phyloP scores from a whole-genome alignment of 73 alveolate genomes.

The Tetrahymena thermophila region DNA sequence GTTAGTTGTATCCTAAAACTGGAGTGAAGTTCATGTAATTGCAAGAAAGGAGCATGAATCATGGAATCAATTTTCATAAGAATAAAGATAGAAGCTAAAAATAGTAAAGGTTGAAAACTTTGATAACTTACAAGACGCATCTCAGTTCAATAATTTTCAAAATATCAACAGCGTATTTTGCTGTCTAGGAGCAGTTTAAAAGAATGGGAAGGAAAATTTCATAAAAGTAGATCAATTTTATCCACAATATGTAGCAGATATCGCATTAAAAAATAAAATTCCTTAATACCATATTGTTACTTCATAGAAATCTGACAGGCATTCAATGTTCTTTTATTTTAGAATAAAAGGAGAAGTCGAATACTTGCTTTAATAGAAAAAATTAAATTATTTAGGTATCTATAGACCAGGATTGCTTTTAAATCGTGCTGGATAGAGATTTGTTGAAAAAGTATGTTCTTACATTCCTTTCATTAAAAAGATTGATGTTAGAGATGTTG shows the following conservation, averaged over 20 bases:
- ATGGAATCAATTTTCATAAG: neutral
- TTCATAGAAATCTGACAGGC: neutral
- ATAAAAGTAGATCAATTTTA: neutral
- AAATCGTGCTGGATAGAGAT: neutral
- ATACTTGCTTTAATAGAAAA: neutral
- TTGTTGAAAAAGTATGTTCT: neutral
- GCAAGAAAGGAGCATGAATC: neutral
- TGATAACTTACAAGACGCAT: neutral
- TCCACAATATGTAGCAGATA: neutral
- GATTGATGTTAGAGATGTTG: neutral
- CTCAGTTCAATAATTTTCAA: neutral
- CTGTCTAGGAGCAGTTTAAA: neutral
- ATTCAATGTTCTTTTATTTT: neutral
- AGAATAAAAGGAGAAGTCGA: neutral
- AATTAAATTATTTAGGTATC: neutral
- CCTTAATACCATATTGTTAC: neutral
- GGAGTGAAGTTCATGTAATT: neutral
- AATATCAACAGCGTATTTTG: neutral
- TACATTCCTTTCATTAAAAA: neutral
- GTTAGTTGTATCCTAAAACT: neutral
- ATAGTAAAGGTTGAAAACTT: neutral
- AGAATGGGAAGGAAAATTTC: neutral
- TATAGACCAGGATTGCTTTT: neutral
- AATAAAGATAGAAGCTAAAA: neutral
- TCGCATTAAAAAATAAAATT: neutral